phyloP scores from a whole-genome alignment of 805 yeast genomes.

The Yamadazyma akitaensis region DNA sequence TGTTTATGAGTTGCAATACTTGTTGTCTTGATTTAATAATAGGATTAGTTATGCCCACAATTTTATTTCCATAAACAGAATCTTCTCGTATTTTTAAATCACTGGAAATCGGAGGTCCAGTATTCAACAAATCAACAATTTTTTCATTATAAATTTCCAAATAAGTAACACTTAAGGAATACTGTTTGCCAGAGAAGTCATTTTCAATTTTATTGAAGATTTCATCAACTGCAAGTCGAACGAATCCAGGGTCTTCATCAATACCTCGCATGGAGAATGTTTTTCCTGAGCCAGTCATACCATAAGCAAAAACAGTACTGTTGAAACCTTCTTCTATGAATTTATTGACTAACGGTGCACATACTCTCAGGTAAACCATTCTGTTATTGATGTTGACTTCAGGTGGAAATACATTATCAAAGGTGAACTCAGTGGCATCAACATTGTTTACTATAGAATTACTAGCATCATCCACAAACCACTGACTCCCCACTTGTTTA shows the following conservation, averaged over 20 bases:
- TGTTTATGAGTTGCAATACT: constrained; percentile 53
- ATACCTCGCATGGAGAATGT: constrained; percentile 84
- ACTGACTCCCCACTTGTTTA: constrained; percentile 34
- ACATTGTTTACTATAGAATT: constrained; percentile 47
- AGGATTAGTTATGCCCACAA: constrained; percentile 69
- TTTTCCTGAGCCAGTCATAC: constrained; percentile 93
- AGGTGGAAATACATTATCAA: constrained; percentile 77
- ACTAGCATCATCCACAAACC: constrained; percentile 41
- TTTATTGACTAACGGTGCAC: constrained; percentile 54
- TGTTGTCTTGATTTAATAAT: constrained; percentile 56
- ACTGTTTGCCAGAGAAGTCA: constrained; percentile 26
- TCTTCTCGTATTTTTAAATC: constrained; percentile 82
- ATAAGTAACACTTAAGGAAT: constrained; percentile 62
- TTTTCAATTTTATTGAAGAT: constrained; percentile 49
- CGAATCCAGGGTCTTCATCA: constrained; percentile 61
- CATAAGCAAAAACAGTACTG: constrained; percentile 90
- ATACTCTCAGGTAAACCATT: constrained; percentile 54
- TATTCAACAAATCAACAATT: constrained; percentile 66
- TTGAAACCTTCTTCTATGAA: constrained; percentile 68
- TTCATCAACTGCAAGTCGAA: constrained; percentile 61
- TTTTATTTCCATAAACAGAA: constrained; percentile 64
- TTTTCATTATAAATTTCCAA: constrained; percentile 86
- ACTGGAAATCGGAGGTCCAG: constrained; percentile 21
- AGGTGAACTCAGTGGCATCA: constrained; percentile 59
- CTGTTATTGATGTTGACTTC: constrained; percentile 41